Conservation (phyloP, 2,329 filamentous ascomycete genomes). For the Xylaria sp. region DNA sequence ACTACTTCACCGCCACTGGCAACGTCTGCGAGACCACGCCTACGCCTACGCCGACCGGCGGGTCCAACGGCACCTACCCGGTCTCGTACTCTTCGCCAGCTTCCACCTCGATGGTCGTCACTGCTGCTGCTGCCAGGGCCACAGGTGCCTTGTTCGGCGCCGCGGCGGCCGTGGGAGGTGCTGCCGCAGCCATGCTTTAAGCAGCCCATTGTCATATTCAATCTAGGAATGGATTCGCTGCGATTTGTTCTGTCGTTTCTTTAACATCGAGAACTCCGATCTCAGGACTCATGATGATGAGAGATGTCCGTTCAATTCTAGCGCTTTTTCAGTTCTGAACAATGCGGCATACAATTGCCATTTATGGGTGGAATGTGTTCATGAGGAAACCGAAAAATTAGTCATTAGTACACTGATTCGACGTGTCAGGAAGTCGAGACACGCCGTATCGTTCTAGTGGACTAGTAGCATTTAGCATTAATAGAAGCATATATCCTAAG, state of each 20-base stretch:
- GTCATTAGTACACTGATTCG: too few relatives aligned
- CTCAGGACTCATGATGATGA: neutral
- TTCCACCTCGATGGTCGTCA: neutral
- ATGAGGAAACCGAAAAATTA: too few relatives aligned
- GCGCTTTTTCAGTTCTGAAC: neutral
- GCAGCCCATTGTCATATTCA: neutral
- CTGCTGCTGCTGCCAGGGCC: slow-evolving; percentile 4
- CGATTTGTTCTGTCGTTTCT: neutral
- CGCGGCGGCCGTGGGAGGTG: neutral
- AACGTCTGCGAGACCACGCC: neutral
- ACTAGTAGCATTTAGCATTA: too few relatives aligned
- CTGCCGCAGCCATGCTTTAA: slow-evolving; percentile 1
- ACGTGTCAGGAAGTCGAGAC: too few relatives aligned
- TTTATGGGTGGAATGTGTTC: neutral
- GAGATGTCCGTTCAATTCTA: neutral
- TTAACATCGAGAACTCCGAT: neutral
- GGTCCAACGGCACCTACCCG: neutral
- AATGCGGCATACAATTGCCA: neutral
- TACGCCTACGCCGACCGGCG: neutral
- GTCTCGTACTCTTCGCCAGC: neutral
- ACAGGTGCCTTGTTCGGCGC: neutral
- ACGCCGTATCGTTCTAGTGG: too few relatives aligned
- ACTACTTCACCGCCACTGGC: neutral
- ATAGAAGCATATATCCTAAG: too few relatives aligned
- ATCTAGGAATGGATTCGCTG: neutral